Evolutionary conservation across 75 land plant species (phyloP).

Genomic region (Picea glauca): DNA sequence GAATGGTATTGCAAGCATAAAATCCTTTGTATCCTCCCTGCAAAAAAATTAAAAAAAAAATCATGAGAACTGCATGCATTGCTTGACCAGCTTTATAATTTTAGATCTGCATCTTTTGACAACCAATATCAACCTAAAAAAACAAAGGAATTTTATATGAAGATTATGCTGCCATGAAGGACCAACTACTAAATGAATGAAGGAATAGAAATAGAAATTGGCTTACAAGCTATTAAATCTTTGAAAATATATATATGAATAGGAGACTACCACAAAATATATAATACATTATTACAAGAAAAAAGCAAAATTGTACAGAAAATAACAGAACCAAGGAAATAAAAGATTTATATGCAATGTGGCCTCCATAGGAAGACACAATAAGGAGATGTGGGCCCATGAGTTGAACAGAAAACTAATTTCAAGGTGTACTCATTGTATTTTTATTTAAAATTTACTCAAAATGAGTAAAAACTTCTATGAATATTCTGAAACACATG

Average conservation of each 20-base stretch:
- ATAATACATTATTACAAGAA: neutral
- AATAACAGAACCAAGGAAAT: neutral
- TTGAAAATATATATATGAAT: neutral
- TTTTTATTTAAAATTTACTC: neutral
- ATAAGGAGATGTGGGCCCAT: neutral
- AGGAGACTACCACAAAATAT: neutral
- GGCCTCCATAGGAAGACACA: neutral
- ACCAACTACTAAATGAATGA: neutral
- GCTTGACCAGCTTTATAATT: neutral
- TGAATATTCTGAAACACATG: neutral
- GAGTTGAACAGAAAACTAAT: slow-evolving; percentile 4
- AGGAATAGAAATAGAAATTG: neutral
- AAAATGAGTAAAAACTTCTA: neutral
- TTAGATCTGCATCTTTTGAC: neutral
- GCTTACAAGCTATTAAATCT: neutral
- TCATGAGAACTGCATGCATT: neutral
- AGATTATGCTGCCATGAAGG: neutral
- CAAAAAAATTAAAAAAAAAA: neutral
- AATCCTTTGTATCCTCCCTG: slow-evolving; percentile 95
- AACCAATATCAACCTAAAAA: neutral
- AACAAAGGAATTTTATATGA: neutral
- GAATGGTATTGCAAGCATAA: slow-evolving; percentile 78
- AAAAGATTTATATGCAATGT: neutral
- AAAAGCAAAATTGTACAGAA: neutral
- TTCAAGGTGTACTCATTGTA: neutral